Percentiles rank a stretch among this genome's conserved stretches.
Evolutionary conservation across 2,329 filamentous ascomycete genomes (phyloP).

Genomic region (Erysiphe pulchra): DNA sequence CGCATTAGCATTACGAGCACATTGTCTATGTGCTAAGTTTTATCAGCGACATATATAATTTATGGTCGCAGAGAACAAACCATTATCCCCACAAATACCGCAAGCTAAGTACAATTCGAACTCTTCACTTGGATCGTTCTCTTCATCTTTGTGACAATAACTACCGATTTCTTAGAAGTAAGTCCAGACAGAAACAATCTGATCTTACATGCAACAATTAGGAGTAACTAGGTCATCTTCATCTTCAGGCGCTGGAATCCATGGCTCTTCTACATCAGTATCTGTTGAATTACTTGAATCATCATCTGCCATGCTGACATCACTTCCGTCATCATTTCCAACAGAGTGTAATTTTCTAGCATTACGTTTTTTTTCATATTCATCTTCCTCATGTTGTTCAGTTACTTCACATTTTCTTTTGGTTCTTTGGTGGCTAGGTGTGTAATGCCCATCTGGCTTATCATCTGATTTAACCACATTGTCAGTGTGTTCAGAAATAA

Average conservation of each 20-base stretch:
- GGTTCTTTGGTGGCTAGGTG: constrained; percentile 3
- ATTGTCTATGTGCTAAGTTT: constrained; percentile 63
- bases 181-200: constrained; percentile 2
- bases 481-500: constrained; percentile 5
- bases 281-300: constrained; percentile 27
- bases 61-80: constrained; percentile 26
- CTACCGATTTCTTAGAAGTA: constrained; percentile 21
- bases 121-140: constrained; percentile 57
- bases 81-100: constrained; percentile 52
- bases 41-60: constrained; percentile 15
- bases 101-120: constrained; percentile 62
- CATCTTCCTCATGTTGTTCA: constrained; percentile 18
- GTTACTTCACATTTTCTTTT: constrained; percentile 16
- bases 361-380: constrained; percentile 13
- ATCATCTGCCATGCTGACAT: constrained; percentile 8
- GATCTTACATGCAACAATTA: constrained; percentile 37
- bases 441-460: constrained; percentile 3
- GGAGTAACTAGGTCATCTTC: constrained; percentile 25
- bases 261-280: constrained; percentile 30
- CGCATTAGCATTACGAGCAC: constrained; percentile 46
- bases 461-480: constrained; percentile 8
- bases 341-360: constrained; percentile 14
- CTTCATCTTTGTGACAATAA: constrained; percentile 63
- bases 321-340: constrained; percentile 17
- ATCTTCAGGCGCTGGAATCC: constrained; percentile 25